A percentile compares a stretch with the other conserved stretches of the same genome.
phyloP scores from a whole-genome alignment of 2,329 filamentous ascomycete genomes.

The Trichoderma semiorbis region DNA sequence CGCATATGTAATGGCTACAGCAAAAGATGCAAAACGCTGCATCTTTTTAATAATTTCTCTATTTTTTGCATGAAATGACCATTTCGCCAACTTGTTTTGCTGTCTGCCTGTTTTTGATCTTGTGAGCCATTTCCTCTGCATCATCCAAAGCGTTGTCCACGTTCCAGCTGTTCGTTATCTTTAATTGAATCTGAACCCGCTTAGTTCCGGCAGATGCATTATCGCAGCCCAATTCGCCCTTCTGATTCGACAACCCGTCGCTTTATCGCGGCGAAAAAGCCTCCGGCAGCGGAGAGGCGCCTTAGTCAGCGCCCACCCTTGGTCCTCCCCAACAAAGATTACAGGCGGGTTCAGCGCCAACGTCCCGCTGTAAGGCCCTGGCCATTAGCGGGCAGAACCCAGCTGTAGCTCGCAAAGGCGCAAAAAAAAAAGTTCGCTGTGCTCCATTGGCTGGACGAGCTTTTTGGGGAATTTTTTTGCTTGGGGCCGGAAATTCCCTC shows the following conservation, averaged over 20 bases:
- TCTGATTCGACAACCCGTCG: not conserved
- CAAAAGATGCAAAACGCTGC: not conserved
- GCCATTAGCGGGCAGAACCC: conserved; percentile 4
- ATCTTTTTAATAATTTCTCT: not conserved
- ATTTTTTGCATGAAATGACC: not conserved
- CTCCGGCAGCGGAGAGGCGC: not conserved
- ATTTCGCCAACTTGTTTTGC: not conserved
- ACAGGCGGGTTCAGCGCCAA: not conserved
- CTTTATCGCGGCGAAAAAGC: not conserved
- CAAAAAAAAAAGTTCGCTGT: not conserved
- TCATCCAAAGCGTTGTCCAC: not conserved
- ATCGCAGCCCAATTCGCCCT: not conserved
- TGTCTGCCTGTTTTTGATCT: not conserved
- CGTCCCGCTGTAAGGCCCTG: conserved; percentile 15
- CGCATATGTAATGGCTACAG: conserved; percentile 15
- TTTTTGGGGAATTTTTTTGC: not conserved
- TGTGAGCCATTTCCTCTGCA: not conserved
- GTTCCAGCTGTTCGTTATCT: not conserved
- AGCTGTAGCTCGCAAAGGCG: conserved; percentile 18
- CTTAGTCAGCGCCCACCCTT: conserved; percentile 13
- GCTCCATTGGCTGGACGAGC: conserved; percentile 1
- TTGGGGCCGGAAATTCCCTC: conserved; percentile 21
- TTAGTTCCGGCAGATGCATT: not conserved
- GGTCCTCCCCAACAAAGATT: conserved; percentile 20
- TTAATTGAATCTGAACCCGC: not conserved